A percentile compares a stretch with the other conserved stretches of the same genome.
Evolutionary conservation across 1,284 basidiomycete species (phyloP).

Genomic region (Cystobasidium slooffiae): DNA sequence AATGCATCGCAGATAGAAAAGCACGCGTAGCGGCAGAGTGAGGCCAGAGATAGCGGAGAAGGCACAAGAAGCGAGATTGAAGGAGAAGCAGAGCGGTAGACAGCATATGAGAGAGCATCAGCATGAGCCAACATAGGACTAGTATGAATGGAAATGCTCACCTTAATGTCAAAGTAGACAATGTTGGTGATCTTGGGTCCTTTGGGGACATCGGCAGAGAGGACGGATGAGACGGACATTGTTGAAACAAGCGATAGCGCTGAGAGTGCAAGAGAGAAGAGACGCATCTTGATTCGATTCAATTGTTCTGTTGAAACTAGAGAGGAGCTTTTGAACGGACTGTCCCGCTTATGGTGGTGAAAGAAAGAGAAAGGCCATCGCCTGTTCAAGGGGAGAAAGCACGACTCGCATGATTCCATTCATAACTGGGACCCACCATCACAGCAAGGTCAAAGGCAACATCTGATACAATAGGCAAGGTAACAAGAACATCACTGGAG

Average conservation of each 20-base stretch:
- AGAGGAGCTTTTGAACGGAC: not conserved
- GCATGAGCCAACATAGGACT: not conserved
- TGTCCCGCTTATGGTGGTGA: not conserved
- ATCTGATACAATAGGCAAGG: too few species aligned
- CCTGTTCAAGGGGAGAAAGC: too few species aligned
- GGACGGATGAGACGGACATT: slow-evolving; percentile 20
- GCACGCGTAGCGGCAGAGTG: not conserved
- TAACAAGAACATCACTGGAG: too few species aligned
- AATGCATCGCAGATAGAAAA: not conserved
- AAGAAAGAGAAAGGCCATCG: not conserved
- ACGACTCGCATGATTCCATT: too few species aligned
- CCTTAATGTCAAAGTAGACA: slow-evolving; percentile 91
- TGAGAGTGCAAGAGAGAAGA: slow-evolving; percentile 41
- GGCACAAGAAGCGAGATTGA: not conserved
- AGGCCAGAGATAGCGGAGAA: not conserved
- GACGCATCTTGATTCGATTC: slow-evolving; percentile 23
- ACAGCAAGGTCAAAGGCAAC: too few species aligned
- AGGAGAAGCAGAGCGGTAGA: not conserved
- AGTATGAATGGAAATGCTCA: slow-evolving; percentile 56
- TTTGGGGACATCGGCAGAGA: slow-evolving; percentile 60
- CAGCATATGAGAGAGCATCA: not conserved
- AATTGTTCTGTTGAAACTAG: too few species aligned
- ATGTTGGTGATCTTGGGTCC: slow-evolving; percentile 83
- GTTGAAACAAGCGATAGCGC: slow-evolving; percentile 42
- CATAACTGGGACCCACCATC: too few species aligned